phyloP scores from a whole-genome alignment of 2,329 filamentous ascomycete genomes.

The Aspergillus phoenicis region DNA sequence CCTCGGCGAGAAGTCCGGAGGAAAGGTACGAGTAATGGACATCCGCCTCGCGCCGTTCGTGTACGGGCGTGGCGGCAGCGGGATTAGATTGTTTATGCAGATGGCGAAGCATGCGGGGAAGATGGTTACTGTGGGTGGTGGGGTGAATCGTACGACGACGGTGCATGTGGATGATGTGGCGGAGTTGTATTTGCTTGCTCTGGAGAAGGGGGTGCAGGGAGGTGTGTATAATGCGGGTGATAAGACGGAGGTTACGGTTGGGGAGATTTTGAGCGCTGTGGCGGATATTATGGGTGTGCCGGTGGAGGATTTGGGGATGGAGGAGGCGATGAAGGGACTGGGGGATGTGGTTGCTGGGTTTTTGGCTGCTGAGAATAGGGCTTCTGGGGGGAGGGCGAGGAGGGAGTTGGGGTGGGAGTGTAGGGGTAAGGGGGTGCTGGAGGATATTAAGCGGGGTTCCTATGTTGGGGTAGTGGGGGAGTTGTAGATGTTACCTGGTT shows the following conservation, averaged over 20 bases:
- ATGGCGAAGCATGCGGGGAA: constrained; percentile 33
- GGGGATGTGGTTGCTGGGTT: constrained; percentile 32
- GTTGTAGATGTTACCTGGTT: constrained; percentile 10
- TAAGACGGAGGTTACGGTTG: constrained; percentile 35
- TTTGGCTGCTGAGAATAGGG: constrained; percentile 34
- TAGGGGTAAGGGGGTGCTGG: constrained; percentile 27
- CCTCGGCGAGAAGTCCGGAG: constrained; percentile 25
- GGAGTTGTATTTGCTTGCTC: constrained; percentile 37
- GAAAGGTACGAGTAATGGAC: constrained; percentile 21
- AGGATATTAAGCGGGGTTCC: constrained; percentile 32
- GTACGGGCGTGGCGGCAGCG: constrained; percentile 36
- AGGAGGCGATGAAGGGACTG: constrained; percentile 34
- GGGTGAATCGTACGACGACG: constrained; percentile 41
- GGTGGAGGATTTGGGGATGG: constrained; percentile 28
- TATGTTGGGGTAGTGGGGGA: constrained; percentile 21
- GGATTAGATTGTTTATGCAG: constrained; percentile 26
- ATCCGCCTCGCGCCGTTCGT: constrained; percentile 45
- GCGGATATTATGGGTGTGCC: constrained; percentile 40
- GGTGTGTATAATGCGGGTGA: constrained; percentile 41
- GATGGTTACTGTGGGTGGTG: constrained; percentile 35
- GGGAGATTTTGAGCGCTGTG: constrained; percentile 29
- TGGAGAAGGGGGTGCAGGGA: constrained; percentile 43
- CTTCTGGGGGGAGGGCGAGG: constrained; percentile 41
- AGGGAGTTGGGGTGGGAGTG: constrained; percentile 41
- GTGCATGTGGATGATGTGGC: constrained; percentile 46